Conservation (phyloP, 148 eudicot species). For the Dianthus caryophyllus region DNA sequence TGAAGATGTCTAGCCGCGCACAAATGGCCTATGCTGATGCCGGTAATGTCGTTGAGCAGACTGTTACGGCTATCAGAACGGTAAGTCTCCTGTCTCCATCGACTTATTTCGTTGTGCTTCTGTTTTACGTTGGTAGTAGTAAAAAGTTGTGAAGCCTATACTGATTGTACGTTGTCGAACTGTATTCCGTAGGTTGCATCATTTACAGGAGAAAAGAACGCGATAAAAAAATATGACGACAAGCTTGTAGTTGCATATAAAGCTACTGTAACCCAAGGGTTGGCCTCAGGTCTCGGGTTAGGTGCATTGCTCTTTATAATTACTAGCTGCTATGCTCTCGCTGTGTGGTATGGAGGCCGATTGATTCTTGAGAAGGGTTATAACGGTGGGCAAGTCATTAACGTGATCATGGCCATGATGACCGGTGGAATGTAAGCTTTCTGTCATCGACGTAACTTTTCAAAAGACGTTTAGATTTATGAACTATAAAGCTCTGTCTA, state of each 20-base stretch:
- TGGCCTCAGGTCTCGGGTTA: constrained; percentile 68
- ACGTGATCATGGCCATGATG: constrained; percentile 72
- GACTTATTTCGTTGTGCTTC: too few species aligned
- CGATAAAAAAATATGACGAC: constrained; percentile 45
- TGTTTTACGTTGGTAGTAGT: too few species aligned
- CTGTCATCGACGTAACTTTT: background rate
- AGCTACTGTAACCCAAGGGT: constrained; percentile 49
- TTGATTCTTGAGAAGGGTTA: constrained; percentile 61
- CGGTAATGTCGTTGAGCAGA: constrained; percentile 77
- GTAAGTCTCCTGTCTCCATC: constrained; percentile 31
- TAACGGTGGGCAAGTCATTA: constrained; percentile 69
- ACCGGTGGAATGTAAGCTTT: constrained; percentile 66
- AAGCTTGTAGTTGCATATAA: constrained; percentile 48
- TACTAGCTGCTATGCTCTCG: constrained; percentile 54
- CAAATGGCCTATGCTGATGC: constrained; percentile 78
- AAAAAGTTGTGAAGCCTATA: too few species aligned
- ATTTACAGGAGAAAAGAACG: constrained; percentile 70
- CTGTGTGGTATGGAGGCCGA: constrained; percentile 73
- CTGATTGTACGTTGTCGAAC: background rate
- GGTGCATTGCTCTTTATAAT: constrained; percentile 45
- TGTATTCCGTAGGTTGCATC: constrained; percentile 55
- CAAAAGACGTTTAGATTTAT: background rate
- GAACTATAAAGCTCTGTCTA: too few species aligned
- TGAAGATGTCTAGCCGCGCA: constrained; percentile 65
- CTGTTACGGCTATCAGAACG: constrained; percentile 70